Conservation (phyloP, 2,329 filamentous ascomycete species). For the Aspergillus transmontanensis region DNA sequence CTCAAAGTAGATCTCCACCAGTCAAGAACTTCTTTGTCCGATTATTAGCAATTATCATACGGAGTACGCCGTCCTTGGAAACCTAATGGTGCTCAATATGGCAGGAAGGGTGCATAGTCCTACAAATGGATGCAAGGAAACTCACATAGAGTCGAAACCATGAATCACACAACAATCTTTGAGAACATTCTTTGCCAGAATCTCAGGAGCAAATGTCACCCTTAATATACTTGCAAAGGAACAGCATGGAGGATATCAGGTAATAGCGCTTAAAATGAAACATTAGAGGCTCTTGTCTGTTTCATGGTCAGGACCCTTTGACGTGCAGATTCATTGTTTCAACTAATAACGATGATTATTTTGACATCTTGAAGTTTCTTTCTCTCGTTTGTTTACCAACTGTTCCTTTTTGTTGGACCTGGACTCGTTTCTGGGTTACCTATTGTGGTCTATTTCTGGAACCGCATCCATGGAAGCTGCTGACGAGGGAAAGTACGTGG, state of each 20-base stretch:
- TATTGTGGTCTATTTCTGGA: neutral
- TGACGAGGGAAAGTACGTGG: neutral
- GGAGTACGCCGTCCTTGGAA: no score
- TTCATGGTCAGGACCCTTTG: neutral
- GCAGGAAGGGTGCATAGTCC: no score
- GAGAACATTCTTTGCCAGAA: neutral
- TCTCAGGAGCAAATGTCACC: neutral
- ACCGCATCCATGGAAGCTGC: neutral
- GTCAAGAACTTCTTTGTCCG: neutral
- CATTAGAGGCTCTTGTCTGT: slow-evolving; percentile 2
- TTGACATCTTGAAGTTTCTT: neutral
- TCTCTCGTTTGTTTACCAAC: no score
- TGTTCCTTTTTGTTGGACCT: neutral
- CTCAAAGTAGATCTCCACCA: neutral
- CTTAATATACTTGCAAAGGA: neutral
- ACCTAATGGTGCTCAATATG: no score
- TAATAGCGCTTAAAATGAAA: slow-evolving; percentile 1
- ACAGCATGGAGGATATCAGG: neutral
- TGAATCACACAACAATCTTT: neutral
- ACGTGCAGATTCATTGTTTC: neutral
- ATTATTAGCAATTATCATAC: neutral
- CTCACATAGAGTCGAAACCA: neutral
- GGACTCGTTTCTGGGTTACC: neutral
- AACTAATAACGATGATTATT: neutral
- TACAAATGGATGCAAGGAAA: neutral